Conservation (phyloP, 371 early-diverging fungal species). For the Syncephalastrum contaminatum region DNA sequence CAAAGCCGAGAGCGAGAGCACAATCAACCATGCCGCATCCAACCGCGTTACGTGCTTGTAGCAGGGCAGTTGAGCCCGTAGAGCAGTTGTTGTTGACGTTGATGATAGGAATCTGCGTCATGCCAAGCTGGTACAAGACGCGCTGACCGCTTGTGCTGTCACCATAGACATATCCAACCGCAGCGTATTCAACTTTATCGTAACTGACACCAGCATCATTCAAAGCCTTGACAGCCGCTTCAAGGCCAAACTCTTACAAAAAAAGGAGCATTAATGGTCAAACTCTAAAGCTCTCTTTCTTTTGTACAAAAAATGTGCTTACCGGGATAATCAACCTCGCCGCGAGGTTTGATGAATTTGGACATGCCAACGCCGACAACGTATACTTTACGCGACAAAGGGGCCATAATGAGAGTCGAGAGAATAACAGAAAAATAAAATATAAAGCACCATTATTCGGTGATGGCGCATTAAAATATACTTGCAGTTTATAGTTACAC, state of each 20-base stretch:
- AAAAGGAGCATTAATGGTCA: not conserved
- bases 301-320: conserved; percentile 29
- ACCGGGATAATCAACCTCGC: conserved; percentile 61
- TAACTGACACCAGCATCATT: conserved; percentile 69
- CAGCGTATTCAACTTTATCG: conserved; percentile 64
- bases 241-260: conserved; percentile 64
- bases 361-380: conserved; percentile 71
- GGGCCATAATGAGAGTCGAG: conserved; percentile 13
- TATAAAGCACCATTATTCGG: not conserved
- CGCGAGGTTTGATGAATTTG: conserved; percentile 63
- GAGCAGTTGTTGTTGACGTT: conserved; percentile 86
- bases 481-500: too few species aligned
- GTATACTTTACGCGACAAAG: conserved; percentile 30
- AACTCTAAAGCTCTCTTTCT: not conserved
- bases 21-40: conserved; percentile 68
- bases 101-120: conserved; percentile 61
- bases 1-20: conserved; percentile 78
- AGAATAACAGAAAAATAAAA: conserved; percentile 7
- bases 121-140: conserved; percentile 67
- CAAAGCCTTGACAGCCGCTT: conserved; percentile 75
- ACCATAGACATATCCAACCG: conserved; percentile 64
- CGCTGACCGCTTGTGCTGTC: conserved; percentile 79
- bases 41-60: conserved; percentile 66
- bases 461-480: not conserved
- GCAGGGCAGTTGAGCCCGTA: conserved; percentile 78